Evolutionary conservation across 2,329 filamentous ascomycete genomes (phyloP).

Genomic region (Chaetomium globosum): DNA sequence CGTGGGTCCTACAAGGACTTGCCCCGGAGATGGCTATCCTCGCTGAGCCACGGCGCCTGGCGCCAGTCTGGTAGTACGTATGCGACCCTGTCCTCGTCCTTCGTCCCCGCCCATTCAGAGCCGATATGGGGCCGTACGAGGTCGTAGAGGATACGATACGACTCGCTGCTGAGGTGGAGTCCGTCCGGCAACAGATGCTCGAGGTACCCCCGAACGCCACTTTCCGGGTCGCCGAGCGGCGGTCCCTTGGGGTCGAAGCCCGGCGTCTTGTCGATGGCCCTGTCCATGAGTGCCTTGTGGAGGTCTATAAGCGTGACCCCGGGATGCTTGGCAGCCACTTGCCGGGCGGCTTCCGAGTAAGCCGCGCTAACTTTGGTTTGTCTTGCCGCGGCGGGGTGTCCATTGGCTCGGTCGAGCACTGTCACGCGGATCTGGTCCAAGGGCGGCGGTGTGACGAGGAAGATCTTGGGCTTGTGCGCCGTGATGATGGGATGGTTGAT

Average conservation of each 20-base stretch:
- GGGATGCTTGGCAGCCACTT: conserved; percentile 68
- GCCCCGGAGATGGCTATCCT: conserved; percentile 31
- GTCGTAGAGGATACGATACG: conserved; percentile 57
- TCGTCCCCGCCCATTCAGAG: conserved; percentile 46
- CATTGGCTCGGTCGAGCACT: conserved; percentile 51
- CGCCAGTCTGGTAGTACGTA: conserved; percentile 57
- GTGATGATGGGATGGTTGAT: conserved; percentile 69
- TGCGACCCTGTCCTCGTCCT: conserved; percentile 44
- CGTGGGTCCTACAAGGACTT: conserved; percentile 4
- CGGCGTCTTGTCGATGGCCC: conserved; percentile 61
- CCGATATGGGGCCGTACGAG: conserved; percentile 53
- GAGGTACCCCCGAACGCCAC: conserved; percentile 55
- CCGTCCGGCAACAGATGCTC: conserved; percentile 59
- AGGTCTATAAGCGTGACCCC: conserved; percentile 75
- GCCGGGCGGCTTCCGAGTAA: conserved; percentile 63
- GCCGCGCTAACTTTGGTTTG: conserved; percentile 54
- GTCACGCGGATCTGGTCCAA: conserved; percentile 72
- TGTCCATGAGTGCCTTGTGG: conserved; percentile 75
- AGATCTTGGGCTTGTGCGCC: conserved; percentile 70
- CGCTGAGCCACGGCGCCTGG: conserved; percentile 38
- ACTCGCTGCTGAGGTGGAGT: conserved; percentile 58
- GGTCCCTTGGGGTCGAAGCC: conserved; percentile 57
- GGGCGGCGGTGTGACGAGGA: conserved; percentile 82
- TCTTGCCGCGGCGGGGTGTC: conserved; percentile 49
- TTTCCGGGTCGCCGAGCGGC: conserved; percentile 54